Evolutionary conservation across 495 filamentous ascomycete genomes (phyloP).

Genomic region (Annulohypoxylon nitens): DNA sequence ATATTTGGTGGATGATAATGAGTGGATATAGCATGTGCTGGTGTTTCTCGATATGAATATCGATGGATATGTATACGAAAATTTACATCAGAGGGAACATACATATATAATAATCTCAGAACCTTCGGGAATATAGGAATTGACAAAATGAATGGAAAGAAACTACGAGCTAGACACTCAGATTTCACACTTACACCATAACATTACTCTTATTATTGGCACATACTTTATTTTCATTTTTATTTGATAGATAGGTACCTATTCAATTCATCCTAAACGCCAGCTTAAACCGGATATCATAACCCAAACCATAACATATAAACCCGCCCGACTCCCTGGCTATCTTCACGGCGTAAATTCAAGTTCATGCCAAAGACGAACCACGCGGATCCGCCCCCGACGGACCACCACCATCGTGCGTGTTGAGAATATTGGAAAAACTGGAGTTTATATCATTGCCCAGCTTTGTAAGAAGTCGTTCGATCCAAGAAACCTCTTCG

Average conservation of each 20-base stretch:
- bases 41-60: background rate
- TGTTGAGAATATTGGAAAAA: slow-evolving; percentile 6
- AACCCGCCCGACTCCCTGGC: slow-evolving; percentile 11
- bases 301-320: slow-evolving; percentile 7
- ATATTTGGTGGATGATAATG: background rate
- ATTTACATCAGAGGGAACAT: too few relatives aligned
- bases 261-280: slow-evolving; percentile 27
- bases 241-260: background rate
- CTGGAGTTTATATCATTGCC: slow-evolving; percentile 18
- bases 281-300: slow-evolving; percentile 31
- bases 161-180: too few relatives aligned
- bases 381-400: too few relatives aligned
- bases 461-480: slow-evolving; percentile 35
- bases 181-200: too few relatives aligned
- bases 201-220: too few relatives aligned
- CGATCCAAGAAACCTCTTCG: slow-evolving; percentile 47
- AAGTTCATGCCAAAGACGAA: background rate
- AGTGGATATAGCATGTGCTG: slow-evolving; percentile 7
- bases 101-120: too few relatives aligned
- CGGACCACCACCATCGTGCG: background rate
- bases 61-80: too few relatives aligned
- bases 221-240: too few relatives aligned
- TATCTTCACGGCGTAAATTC: background rate
- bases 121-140: too few relatives aligned
- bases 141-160: too few relatives aligned